Conservation (phyloP, 768 basidiomycete genomes). For the Gelatoporia subvermispora region DNA sequence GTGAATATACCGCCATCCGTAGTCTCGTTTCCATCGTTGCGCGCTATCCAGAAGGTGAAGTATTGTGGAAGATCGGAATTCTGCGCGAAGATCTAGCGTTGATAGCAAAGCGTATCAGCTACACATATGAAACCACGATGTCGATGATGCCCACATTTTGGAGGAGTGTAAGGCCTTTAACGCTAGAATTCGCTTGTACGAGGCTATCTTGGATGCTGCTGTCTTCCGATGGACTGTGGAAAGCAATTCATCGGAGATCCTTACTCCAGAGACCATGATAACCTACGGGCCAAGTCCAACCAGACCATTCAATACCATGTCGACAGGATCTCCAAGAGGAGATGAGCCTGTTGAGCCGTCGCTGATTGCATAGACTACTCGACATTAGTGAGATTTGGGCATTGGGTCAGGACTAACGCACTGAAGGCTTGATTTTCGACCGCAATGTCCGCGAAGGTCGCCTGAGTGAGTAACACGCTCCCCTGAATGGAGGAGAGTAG, state of each 20-base stretch:
- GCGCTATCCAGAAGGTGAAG: conserved; percentile 3
- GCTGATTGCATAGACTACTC: too few species aligned
- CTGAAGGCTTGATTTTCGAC: conserved; percentile 1
- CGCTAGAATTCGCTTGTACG: neutral
- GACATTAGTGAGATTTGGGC: too few species aligned
- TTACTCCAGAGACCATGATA: neutral
- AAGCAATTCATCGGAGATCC: neutral
- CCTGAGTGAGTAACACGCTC: neutral
- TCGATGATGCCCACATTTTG: neutral
- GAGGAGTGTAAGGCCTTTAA: neutral
- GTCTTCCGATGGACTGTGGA: neutral
- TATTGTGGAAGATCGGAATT: neutral
- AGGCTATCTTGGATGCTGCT: neutral
- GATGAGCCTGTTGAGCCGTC: too few species aligned
- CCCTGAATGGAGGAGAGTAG: neutral
- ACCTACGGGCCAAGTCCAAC: conserved; percentile 2
- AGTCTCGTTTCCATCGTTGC: neutral
- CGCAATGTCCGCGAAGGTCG: neutral
- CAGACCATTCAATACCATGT: neutral
- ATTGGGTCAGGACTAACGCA: neutral
- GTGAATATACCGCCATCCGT: conserved; percentile 1
- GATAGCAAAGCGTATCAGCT: too few species aligned
- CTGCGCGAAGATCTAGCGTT: conserved; percentile 2
- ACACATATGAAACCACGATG: too few species aligned
- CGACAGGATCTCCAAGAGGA: too few species aligned